Percentiles rank a stretch among this genome's conserved stretches.
Evolutionary conservation across 306 rosid genomes (phyloP).

Genomic region (Vigna trinervia): DNA sequence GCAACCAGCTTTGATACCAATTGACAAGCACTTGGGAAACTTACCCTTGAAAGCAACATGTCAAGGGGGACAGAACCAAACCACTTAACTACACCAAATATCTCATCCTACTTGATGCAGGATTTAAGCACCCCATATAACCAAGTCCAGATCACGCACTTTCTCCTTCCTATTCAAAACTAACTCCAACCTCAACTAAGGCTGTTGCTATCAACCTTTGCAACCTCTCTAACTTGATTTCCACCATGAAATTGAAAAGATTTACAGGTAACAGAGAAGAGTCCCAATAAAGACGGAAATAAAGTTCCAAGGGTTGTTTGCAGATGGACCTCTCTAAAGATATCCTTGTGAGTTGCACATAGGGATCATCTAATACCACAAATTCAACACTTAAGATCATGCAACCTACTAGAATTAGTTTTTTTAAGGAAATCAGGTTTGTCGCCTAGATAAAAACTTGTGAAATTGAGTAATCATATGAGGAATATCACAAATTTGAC

Average conservation of each 20-base stretch:
- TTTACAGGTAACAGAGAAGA: not conserved
- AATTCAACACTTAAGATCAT: no score
- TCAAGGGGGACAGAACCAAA: not conserved
- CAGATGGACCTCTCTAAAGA: no score
- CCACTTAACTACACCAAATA: not conserved
- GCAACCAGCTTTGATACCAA: not conserved
- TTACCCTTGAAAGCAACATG: not conserved
- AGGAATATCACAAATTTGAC: no score
- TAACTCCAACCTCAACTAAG: not conserved
- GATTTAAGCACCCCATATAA: not conserved
- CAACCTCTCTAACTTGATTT: not conserved
- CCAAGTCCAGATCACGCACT: not conserved
- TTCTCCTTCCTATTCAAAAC: not conserved
- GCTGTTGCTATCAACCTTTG: not conserved
- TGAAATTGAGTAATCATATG: no score
- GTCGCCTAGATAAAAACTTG: no score
- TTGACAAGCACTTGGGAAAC: not conserved
- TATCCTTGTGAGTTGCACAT: no score
- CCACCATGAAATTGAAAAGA: not conserved
- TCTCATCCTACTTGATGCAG: no score
- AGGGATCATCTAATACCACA: no score
- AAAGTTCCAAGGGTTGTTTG: no score
- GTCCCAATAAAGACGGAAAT: not conserved
- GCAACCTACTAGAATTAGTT: no score
- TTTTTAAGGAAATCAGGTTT: no score